Percentiles rank a stretch among this genome's conserved stretches.
These are phyloP conservation scores for Sarocladiaceae sp. DNA, from an alignment of 2,329 filamentous ascomycete genomes.

Conservation along the genomic window DNA sequence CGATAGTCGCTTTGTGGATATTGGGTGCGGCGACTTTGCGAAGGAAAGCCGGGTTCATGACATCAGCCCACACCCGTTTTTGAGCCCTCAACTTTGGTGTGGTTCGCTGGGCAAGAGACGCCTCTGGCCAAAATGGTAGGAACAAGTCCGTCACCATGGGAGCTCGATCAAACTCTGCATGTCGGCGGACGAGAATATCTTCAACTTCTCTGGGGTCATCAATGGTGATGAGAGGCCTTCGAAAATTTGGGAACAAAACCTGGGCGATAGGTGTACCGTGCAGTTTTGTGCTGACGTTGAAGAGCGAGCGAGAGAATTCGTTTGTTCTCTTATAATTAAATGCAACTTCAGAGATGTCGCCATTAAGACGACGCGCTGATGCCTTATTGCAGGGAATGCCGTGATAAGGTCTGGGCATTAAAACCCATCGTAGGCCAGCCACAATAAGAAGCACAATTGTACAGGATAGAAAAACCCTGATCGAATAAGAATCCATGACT, in stretches of 20 bases:
- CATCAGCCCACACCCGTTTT: constrained; percentile 1
- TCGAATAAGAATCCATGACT: neutral
- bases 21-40: constrained; percentile 1
- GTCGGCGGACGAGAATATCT: constrained; percentile 22
- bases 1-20: constrained; percentile 2
- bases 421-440: neutral
- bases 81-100: constrained; percentile 1
- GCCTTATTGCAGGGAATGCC: neutral
- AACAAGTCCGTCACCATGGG: neutral
- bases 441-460: neutral
- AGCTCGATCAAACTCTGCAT: constrained; percentile 22
- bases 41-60: neutral
- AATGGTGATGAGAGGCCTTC: constrained; percentile 15
- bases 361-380: neutral
- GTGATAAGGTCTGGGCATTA: neutral
- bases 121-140: neutral
- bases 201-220: constrained; percentile 21
- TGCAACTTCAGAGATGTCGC: neutral
- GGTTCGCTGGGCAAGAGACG: neutral
- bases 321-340: neutral
- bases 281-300: neutral
- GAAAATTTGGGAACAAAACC: constrained; percentile 15
- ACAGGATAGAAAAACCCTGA: neutral
- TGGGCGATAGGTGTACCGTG: constrained; percentile 17
- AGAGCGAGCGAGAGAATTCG: neutral